Conservation (phyloP, 495 filamentous ascomycete species). For the Pyrenopolyporus hunteri region DNA sequence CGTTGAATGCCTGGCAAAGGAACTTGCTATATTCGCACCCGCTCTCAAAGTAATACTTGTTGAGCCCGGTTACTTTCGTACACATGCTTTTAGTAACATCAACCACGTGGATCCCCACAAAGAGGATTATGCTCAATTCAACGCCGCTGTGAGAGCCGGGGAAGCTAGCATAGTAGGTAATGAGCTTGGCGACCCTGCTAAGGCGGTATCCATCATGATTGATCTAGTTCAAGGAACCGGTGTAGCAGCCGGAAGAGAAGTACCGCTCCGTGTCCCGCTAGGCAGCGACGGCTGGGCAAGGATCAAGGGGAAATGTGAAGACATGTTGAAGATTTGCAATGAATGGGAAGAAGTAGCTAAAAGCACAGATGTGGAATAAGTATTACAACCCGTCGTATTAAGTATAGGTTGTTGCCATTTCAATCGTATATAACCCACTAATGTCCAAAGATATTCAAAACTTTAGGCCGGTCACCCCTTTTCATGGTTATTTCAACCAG, state of each 20-base stretch:
- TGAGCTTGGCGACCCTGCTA: slow-evolving; percentile 49
- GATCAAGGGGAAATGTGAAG: slow-evolving; percentile 42
- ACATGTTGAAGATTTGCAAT: slow-evolving; percentile 33
- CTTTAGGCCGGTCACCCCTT: no score
- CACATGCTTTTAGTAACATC: slow-evolving; percentile 14
- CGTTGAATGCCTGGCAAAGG: slow-evolving; percentile 16
- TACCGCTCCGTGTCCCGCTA: slow-evolving; percentile 54
- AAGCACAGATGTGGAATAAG: slow-evolving; percentile 24
- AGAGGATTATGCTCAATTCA: slow-evolving; percentile 12
- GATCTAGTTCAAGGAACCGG: slow-evolving; percentile 50
- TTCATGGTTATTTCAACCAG: no score
- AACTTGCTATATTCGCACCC: slow-evolving; percentile 18
- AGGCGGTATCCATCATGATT: slow-evolving; percentile 44
- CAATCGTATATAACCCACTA: no score
- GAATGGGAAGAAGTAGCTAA: slow-evolving; percentile 29
- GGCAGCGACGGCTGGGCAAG: slow-evolving; percentile 51
- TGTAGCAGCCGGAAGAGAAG: slow-evolving; percentile 42
- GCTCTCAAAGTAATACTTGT: slow-evolving; percentile 13
- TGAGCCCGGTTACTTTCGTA: slow-evolving; percentile 21
- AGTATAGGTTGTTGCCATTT: not conserved
- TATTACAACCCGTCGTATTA: not conserved
- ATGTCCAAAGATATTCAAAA: no score
- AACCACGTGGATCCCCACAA: slow-evolving; percentile 6
- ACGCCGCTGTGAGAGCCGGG: not conserved
- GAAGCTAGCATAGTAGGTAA: slow-evolving; percentile 33